Conservation (phyloP, 2,329 filamentous ascomycete genomes). For the Cercospora citrullina region DNA sequence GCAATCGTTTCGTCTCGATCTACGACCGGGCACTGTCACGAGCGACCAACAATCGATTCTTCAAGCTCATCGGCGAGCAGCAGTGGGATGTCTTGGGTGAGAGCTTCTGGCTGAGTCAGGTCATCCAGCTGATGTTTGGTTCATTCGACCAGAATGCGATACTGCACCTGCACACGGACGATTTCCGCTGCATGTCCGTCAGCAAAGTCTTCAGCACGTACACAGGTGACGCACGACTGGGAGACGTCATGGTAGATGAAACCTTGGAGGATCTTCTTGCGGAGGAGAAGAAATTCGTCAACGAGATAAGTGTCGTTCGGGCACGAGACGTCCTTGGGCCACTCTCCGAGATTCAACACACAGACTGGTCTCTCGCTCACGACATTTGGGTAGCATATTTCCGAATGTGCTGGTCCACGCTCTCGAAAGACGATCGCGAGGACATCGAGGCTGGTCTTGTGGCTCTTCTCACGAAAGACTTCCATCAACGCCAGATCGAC, state of each 20-base stretch:
- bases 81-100: slow-evolving; percentile 96
- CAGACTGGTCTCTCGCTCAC: slow-evolving; percentile 77
- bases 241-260: slow-evolving; percentile 73
- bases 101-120: slow-evolving; percentile 95
- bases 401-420: slow-evolving; percentile 88
- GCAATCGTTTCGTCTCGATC: slow-evolving; percentile 92
- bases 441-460: slow-evolving; percentile 92
- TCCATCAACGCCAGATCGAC: slow-evolving; percentile 90
- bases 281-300: slow-evolving; percentile 78
- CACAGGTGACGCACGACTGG: slow-evolving; percentile 64
- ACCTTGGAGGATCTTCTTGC: slow-evolving; percentile 77
- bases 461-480: slow-evolving; percentile 89
- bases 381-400: slow-evolving; percentile 90
- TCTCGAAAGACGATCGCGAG: slow-evolving; percentile 80
- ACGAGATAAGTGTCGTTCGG: slow-evolving; percentile 80
- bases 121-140: slow-evolving; percentile 87
- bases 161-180: slow-evolving; percentile 76
- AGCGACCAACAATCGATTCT: slow-evolving; percentile 81
- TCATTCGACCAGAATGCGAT: slow-evolving; percentile 82
- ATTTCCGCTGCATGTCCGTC: slow-evolving; percentile 75
- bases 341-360: slow-evolving; percentile 86
- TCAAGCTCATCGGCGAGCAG: slow-evolving; percentile 85
- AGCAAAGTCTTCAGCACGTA: slow-evolving; percentile 74
- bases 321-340: slow-evolving; percentile 87
- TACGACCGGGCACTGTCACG: slow-evolving; percentile 95